Evolutionary conservation across 1,284 basidiomycete genomes (phyloP), one percentile per base, ranked within the genome.

Genomic region (Irpex sp.): DNA sequence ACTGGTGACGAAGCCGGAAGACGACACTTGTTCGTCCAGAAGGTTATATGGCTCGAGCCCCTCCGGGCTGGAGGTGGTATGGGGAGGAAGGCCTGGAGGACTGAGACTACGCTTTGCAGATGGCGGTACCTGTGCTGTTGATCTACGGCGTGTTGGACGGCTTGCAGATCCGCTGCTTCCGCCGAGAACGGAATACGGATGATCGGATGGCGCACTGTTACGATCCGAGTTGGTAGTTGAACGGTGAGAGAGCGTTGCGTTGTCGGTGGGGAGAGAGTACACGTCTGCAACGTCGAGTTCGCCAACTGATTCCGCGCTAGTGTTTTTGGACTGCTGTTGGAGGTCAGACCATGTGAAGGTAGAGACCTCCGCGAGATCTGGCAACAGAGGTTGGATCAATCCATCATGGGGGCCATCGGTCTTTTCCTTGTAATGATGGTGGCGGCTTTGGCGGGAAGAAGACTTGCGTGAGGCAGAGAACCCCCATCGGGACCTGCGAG

Each of bases 341-440:
- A 72, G 61, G 67, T 69, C 68, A 38, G 71, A 70, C 70, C 70
- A 73, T 65, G 71, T 70, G 60, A 73, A 69, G 52, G 69, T 68
- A 63, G 72, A 72, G 64, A 72, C 64, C 60, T 70, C 68, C 59
- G 69, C 65, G 61, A 72, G 69, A 61, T 72, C 65, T 55, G 71
- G 69, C 31, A 70, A 66, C 19, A 70, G 62, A 17, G 19, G 49
- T 34, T 38, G 40, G 36, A 47, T 40, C 57, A 62, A 26, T 58
- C 57, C 61, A 38, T 58, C 57, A 49, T 62, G 62, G 65, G 66
- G 71, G 69, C 69, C 70, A 64, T 69, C 72, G 70, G 69, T 59
- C 54, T 61, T 68, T 67, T 67, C 66, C 69, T 71, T 69, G 68
- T 73, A 69, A 70, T 74, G 70, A 65, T 69, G 70, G 69, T 51